Evolutionary conservation across 192 early-diverging fungal species (phyloP).

Genomic region (Chytriomyces sp.): DNA sequence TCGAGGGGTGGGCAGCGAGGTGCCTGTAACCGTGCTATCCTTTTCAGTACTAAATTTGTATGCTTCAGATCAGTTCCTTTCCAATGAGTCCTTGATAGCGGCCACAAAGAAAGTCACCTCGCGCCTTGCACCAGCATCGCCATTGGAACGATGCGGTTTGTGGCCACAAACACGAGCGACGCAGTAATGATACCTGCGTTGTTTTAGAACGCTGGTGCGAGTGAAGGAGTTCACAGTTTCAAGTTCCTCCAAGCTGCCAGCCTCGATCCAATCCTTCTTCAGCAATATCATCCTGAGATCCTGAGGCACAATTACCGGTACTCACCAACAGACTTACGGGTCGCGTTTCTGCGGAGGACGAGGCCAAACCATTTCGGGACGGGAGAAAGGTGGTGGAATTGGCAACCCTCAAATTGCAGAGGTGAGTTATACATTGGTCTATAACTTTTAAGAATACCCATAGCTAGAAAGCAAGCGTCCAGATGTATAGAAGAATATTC

Average conservation of each 20-base stretch:
- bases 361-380: neutral
- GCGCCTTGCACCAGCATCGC: neutral
- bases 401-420: too few species aligned
- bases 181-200: slow-evolving; percentile 14
- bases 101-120: too few species aligned
- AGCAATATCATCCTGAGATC: neutral
- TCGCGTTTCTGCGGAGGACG: neutral
- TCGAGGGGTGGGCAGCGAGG: slow-evolving; percentile 47
- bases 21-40: neutral
- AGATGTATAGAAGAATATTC: too few species aligned
- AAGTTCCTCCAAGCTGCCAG: too few species aligned
- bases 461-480: too few species aligned
- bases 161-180: neutral
- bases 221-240: too few species aligned
- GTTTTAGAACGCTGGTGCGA: too few species aligned
- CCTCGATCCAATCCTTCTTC: too few species aligned
- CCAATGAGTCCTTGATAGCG: too few species aligned
- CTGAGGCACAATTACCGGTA: neutral
- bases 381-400: neutral
- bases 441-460: too few species aligned
- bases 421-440: too few species aligned
- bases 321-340: neutral
- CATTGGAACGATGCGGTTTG: slow-evolving; percentile 2
- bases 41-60: neutral
- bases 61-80: too few species aligned